phyloP scores from a whole-genome alignment of 768 basidiomycete genomes.

The Lactarius sanguifluus region DNA sequence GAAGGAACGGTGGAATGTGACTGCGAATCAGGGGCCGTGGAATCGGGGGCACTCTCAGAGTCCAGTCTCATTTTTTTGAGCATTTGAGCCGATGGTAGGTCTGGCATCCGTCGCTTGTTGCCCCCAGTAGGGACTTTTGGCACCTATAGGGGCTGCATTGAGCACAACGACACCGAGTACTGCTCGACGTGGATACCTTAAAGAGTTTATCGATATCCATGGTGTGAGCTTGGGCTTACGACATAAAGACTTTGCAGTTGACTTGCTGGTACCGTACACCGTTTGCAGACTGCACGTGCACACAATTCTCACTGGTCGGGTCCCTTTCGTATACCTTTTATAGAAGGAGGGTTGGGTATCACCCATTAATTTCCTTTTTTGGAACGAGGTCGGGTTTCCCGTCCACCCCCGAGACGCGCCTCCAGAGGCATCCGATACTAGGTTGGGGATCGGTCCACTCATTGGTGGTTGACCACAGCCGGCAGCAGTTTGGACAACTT shows the following conservation, averaged over 20 bases:
- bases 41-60: conserved; percentile 26
- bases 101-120: conserved; percentile 72
- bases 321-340: too few relatives aligned
- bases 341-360: too few relatives aligned
- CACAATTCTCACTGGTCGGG: not conserved
- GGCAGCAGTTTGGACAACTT: too few relatives aligned
- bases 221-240: conserved; percentile 7
- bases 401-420: too few relatives aligned
- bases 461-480: too few relatives aligned
- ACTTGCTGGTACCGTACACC: not conserved
- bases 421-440: too few relatives aligned
- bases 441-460: too few relatives aligned
- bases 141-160: conserved; percentile 42
- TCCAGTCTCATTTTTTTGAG: conserved; percentile 77
- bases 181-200: conserved; percentile 37
- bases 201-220: conserved; percentile 55
- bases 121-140: conserved; percentile 64
- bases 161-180: not conserved
- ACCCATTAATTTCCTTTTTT: too few relatives aligned
- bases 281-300: conserved; percentile 1
- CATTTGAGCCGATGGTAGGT: conserved; percentile 77
- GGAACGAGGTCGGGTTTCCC: too few relatives aligned
- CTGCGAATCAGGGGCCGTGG: conserved; percentile 8
- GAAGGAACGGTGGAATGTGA: conserved; percentile 34
- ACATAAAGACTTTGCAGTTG: not conserved